These are phyloP conservation scores for Rubia balearica DNA, from an alignment of 305 asterid species.

Conservation along the genomic window DNA sequence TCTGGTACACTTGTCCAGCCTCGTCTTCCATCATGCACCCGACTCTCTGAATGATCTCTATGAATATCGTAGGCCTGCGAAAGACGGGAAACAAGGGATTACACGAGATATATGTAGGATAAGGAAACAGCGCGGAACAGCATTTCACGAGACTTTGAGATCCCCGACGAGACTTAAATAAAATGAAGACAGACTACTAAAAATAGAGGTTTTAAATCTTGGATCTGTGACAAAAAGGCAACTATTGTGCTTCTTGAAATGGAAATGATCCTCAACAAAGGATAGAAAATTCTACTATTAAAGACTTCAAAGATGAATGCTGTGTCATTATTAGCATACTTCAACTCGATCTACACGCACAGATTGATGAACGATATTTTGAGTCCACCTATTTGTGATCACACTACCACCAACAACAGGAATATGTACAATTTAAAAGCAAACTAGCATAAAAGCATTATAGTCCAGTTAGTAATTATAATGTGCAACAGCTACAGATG, in stretches of 20 bases:
- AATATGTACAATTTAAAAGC: neutral
- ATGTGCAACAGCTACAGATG: neutral
- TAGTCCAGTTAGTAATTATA: neutral
- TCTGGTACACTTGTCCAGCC: slow-evolving; percentile 60
- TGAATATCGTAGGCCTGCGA: slow-evolving; percentile 78
- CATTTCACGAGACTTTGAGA: too few relatives aligned
- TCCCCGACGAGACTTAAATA: too few relatives aligned
- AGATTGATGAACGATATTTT: neutral
- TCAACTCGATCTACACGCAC: neutral
- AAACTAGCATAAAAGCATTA: neutral
- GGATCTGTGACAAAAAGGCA: too few relatives aligned
- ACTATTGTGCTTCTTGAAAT: too few relatives aligned
- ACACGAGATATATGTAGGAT: neutral
- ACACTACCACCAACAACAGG: neutral
- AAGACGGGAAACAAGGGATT: neutral
- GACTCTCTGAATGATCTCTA: slow-evolving; percentile 87
- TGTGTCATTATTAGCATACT: neutral
- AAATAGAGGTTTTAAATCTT: too few relatives aligned
- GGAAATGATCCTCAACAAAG: too few relatives aligned
- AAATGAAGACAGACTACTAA: too few relatives aligned
- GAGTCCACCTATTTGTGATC: neutral
- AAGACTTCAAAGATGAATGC: too few relatives aligned
- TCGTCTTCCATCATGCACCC: slow-evolving; percentile 87
- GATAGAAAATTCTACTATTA: too few relatives aligned
- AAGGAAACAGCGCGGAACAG: too few relatives aligned